Conservation (phyloP, 768 basidiomycete species). For the Boletus reticuloceps region DNA sequence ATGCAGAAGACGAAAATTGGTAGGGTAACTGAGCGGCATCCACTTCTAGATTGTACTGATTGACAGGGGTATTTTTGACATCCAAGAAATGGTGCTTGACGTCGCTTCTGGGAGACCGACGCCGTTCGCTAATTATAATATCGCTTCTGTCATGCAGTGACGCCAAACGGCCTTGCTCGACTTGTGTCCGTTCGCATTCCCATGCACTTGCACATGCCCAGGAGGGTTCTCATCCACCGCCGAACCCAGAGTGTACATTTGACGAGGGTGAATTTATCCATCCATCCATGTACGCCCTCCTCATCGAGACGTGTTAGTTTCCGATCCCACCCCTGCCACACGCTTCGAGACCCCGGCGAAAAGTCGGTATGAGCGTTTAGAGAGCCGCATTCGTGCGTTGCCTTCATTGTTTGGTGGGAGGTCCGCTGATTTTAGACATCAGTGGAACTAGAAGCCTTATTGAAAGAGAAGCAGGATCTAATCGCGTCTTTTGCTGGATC, state of each 20-base stretch:
- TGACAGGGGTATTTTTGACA: neutral
- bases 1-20: conserved; percentile 74
- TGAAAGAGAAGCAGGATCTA: conserved; percentile 51
- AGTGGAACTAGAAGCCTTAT: conserved; percentile 70
- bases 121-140: conserved; percentile 1
- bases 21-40: conserved; percentile 31
- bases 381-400: conserved; percentile 63
- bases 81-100: conserved; percentile 58
- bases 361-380: conserved; percentile 60
- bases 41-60: conserved; percentile 15
- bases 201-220: conserved; percentile 64
- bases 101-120: neutral
- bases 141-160: conserved; percentile 44
- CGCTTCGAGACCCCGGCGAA: conserved; percentile 48
- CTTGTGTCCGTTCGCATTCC: conserved; percentile 72
- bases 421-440: conserved; percentile 1
- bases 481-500: conserved; percentile 2
- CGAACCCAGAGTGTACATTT: conserved; percentile 70
- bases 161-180: conserved; percentile 73
- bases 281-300: neutral
- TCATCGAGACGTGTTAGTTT: conserved; percentile 30
- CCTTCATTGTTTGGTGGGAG: neutral
- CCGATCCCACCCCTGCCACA: conserved; percentile 31
- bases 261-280: conserved; percentile 53
- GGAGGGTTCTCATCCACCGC: conserved; percentile 51